Percentiles rank a stretch among this genome's conserved stretches.
These are phyloP conservation scores for Diaporthe caulivora DNA, from an alignment of 2,329 filamentous ascomycete species.

Conservation along the genomic window DNA sequence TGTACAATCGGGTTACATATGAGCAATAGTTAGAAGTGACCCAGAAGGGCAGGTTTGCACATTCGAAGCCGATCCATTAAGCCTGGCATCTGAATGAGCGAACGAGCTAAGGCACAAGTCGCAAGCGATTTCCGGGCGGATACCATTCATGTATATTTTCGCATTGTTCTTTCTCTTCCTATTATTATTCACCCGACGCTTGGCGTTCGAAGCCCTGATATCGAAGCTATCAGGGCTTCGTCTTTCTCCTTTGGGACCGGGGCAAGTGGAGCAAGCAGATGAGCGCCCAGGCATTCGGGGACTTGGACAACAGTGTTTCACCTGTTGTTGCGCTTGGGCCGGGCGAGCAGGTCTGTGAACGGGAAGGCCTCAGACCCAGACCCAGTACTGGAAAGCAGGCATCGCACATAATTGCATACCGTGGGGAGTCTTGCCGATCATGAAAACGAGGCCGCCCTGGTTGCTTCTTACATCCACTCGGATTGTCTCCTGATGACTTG, in stretches of 20 bases:
- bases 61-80: not conserved
- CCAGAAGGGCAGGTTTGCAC: not conserved
- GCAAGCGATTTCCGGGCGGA: constrained; percentile 1
- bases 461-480: not conserved
- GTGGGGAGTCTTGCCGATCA: not conserved
- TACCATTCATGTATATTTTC: constrained; percentile 19
- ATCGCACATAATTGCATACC: constrained; percentile 14
- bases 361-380: not conserved
- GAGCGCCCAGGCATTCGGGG: not conserved
- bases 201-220: constrained; percentile 22
- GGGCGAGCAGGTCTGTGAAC: not conserved
- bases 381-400: not conserved
- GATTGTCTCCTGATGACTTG: not conserved
- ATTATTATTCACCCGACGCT: constrained; percentile 1
- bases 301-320: constrained; percentile 1
- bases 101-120: constrained; percentile 15
- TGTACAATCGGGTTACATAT: not conserved
- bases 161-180: not conserved
- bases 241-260: not conserved
- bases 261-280: constrained; percentile 2
- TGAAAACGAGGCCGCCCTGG: not conserved
- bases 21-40: not conserved
- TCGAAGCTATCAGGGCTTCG: constrained; percentile 17
- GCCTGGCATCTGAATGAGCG: constrained; percentile 5
- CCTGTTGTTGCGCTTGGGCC: not conserved